Conservation (phyloP, 768 basidiomycete species). For the Auricularia sp. region DNA sequence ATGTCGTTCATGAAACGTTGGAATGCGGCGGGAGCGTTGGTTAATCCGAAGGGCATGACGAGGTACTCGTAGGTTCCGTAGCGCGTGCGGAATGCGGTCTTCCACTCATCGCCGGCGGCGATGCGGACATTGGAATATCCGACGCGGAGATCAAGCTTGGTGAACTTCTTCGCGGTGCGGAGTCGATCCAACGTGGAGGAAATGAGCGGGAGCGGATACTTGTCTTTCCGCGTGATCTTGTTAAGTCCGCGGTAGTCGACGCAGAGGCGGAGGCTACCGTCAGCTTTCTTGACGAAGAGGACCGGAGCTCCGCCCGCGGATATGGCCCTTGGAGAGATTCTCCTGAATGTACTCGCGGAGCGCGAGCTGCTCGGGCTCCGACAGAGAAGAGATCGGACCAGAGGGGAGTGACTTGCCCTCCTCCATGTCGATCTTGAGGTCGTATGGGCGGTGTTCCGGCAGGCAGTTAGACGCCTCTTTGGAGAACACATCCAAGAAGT, state of each 20-base stretch:
- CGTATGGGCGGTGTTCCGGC: constrained; percentile 26
- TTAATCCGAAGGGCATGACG: constrained; percentile 29
- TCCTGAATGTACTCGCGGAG: constrained; percentile 27
- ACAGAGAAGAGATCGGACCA: constrained; percentile 27
- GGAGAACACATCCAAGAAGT: constrained; percentile 3
- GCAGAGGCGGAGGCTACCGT: too few relatives aligned
- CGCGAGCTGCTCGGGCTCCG: constrained; percentile 21
- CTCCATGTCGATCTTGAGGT: constrained; percentile 12
- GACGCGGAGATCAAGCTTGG: constrained; percentile 29
- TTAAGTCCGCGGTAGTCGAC: neutral
- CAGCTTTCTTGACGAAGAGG: too few relatives aligned
- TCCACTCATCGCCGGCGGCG: constrained; percentile 31
- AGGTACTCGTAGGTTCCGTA: constrained; percentile 31
- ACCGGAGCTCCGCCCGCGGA: constrained; percentile 17
- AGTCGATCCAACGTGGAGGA: constrained; percentile 2
- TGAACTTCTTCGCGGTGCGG: constrained; percentile 16
- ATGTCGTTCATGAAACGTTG: constrained; percentile 31
- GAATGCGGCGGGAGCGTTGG: constrained; percentile 31
- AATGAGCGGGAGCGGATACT: constrained; percentile 5
- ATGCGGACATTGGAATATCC: constrained; percentile 34
- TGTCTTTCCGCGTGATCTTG: neutral
- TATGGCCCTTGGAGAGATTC: constrained; percentile 27
- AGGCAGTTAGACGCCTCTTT: constrained; percentile 14
- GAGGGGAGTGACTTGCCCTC: constrained; percentile 16
- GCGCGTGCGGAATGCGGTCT: constrained; percentile 30